phyloP scores from a whole-genome alignment of 176 grass and related monocot species.

The Hsuehochloa calcarea region DNA sequence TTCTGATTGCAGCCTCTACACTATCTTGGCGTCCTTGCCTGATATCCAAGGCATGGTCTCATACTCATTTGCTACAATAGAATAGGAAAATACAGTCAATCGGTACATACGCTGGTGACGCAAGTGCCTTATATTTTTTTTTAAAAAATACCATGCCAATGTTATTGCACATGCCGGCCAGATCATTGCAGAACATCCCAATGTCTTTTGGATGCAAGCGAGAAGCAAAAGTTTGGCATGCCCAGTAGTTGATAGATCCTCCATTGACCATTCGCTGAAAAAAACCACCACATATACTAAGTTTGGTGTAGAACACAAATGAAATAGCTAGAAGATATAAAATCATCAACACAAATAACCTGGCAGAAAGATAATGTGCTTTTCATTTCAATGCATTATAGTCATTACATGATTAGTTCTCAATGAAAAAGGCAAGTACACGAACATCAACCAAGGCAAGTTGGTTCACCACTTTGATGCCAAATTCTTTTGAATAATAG shows the following conservation, averaged over 20 bases:
- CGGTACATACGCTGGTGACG: background rate
- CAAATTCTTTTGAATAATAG: conserved; percentile 62
- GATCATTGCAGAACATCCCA: conserved; percentile 36
- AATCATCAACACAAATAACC: background rate
- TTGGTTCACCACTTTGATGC: conserved; percentile 51
- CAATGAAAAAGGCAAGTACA: conserved; percentile 20
- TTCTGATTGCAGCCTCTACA: conserved; percentile 49
- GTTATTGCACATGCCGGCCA: conserved; percentile 38
- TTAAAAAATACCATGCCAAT: conserved; percentile 53
- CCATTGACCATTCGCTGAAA: conserved; percentile 56
- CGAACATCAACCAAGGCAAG: conserved; percentile 67
- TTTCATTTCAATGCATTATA: background rate
- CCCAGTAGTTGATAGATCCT: conserved; percentile 43
- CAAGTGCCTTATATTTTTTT: background rate
- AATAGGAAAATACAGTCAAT: background rate
- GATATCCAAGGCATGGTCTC: conserved; percentile 41
- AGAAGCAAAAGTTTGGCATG: conserved; percentile 52
- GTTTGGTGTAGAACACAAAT: background rate
- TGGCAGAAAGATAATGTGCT: background rate
- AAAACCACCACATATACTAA: background rate
- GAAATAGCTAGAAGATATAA: background rate
- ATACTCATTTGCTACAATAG: conserved; percentile 29
- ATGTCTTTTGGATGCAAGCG: conserved; percentile 30
- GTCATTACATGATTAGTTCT: background rate
- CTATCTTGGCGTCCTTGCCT: conserved; percentile 24